Base-by-base conservation (phyloP, 495 filamentous ascomycete species). In the Trichoderma asperelloides region DNA sequence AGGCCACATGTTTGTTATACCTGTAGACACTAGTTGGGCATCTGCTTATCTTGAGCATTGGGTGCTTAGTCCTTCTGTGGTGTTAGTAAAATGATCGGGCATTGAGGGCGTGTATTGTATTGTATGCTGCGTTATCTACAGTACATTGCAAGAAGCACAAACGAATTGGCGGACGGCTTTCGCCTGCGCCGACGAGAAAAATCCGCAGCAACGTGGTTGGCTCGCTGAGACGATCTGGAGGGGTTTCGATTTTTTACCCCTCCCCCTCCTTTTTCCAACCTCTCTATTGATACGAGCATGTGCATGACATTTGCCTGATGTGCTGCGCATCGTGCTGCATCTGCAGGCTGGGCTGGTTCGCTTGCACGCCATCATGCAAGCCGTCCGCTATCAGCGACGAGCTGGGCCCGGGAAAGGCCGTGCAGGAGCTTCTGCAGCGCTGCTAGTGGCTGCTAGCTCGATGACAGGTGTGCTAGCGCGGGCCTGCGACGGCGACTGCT, bases 271-370 rank as follows among this genome's bases (percentile, higher is more conserved):
- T 51, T 45, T 47, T 47, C 43, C 15, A 47, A 37, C 33, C 33
- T 37, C 33, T n/a, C 43, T 13, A 47, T 47, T 15, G 43, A n/a
- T 15, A n/a, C n/a, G 43, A n/a, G 15, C n/a, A n/a, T n/a, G 18
- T 55, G 49, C 49, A 55, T 55, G 49, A 55, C 55, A 60, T 60
- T 30, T 60, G 55, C 55, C 55, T 60, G 55, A 60, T 60, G 55
- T 60, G 55, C 55, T 28, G 8, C 16, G 23, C 55, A 30, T 60
- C 55, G 55, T 60, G 23, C 55, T 60, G 55, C 55, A 30, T 7
- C 23, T 60, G 55, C 55, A 60, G 27, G 55, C 23, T 60, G 49
- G 49, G 49, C 9, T 55, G 55, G 55, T 60, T 60, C 55, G 55
- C 55, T 60, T 60, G 23, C 55, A 60, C 3, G 27, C 55, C 55